Evolutionary conservation across 2,329 filamentous ascomycete species (phyloP), one percentile per base, ranked within the genome.

Genomic region (Aphanocladium album): DNA sequence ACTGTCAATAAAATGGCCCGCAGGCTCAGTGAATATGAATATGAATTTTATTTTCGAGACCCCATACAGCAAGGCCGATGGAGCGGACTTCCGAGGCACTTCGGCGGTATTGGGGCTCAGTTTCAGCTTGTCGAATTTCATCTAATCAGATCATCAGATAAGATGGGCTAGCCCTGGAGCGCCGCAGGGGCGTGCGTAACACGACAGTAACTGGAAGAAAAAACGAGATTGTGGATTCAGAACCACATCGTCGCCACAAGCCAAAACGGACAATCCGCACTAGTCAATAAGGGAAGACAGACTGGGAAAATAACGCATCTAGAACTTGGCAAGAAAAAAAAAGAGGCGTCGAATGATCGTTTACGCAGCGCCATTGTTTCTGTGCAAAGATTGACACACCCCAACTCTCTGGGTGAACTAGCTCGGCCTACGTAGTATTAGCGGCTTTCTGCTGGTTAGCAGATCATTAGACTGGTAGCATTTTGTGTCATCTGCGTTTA

Each of bases 91-190:
- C 64, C 60, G 61, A 65, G 50, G 43, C 14, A 21, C 51, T 51
- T 55, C 55, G 57, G 50, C 50, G 57, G 50, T 43, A 41, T 60
- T 49, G 50, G 14, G 21, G 41, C 19, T n/a, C 21, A 14, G 1
- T 21, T 41, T 51, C 47, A 58, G 46, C 56, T 21, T 9, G 63
- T 45, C 19, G 14, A 25, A 7, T 47, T 41, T 62, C 70, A 75
- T 75, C 71, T 77, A 74, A 77, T 77, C 74, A 74, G 74, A 77
- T 77, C 66, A 77, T 77, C 74, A 71, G 74, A 77, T 77, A 75
- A 77, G 74, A 77, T 77, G 61, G 61, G 52, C 55, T 43, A 51
- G 46, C 33, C 21, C 19, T 41, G 23, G 12, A 33, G 7, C 23
- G 23, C 27, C n/a, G 14, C 54, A 57, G 14, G 41, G 23, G 33